phyloP scores from a whole-genome alignment of 176 grass and related monocot genomes.

The Triticum monococcum region DNA sequence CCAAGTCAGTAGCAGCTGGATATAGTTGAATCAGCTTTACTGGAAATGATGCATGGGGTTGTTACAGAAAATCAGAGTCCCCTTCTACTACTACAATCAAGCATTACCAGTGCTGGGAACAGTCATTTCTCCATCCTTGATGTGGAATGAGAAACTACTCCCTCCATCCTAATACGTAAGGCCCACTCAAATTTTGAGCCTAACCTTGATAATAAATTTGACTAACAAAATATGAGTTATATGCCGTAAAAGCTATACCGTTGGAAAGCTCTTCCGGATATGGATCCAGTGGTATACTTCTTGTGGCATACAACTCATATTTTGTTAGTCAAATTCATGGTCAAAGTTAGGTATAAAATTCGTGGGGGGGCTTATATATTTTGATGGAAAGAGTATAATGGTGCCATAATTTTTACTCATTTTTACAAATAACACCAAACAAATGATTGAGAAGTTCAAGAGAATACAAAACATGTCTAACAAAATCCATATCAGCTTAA shows the following conservation, averaged over 20 bases:
- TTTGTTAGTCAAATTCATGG: background rate
- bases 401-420: background rate
- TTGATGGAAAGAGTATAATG: background rate
- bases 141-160: background rate
- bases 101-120: background rate
- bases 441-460: background rate
- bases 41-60: background rate
- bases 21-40: constrained; percentile 9
- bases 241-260: background rate
- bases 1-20: constrained; percentile 10
- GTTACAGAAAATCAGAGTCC: background rate
- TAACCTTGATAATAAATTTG: background rate
- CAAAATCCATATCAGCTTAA: background rate
- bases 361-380: background rate
- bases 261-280: background rate
- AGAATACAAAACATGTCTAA: background rate
- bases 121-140: background rate
- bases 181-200: background rate
- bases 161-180: background rate
- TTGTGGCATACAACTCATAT: background rate
- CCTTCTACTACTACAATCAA: background rate
- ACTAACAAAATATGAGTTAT: background rate
- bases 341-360: background rate
- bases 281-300: background rate
- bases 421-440: background rate